A percentile compares a stretch with the other conserved stretches of the same genome.
These are phyloP conservation scores for Globisporangium viniferum DNA, from an alignment of 352 stramenopile genomes.

Conservation along the genomic window DNA sequence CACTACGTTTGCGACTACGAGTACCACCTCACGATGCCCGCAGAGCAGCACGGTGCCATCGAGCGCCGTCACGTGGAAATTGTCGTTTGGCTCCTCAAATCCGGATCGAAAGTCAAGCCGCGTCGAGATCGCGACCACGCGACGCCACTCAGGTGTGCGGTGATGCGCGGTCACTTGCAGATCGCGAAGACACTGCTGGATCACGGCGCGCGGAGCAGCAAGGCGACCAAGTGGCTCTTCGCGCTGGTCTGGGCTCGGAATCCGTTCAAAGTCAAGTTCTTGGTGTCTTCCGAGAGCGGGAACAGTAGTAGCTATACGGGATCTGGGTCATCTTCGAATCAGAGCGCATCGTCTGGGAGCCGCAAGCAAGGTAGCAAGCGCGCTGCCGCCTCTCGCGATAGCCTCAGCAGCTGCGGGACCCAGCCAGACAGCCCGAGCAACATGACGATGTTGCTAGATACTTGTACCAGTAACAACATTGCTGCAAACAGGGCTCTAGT, in stretches of 20 bases:
- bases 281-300: conserved; percentile 17
- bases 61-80: conserved; percentile 23
- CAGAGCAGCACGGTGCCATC: conserved; percentile 14
- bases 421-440: conserved; percentile 9
- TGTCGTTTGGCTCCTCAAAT: conserved; percentile 20
- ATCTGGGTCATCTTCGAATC: neutral
- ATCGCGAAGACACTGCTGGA: conserved; percentile 32
- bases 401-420: conserved; percentile 10
- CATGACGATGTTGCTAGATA: neutral
- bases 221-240: conserved; percentile 21
- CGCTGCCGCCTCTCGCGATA: neutral
- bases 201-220: conserved; percentile 22
- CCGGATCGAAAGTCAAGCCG: conserved; percentile 21
- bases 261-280: conserved; percentile 29
- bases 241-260: conserved; percentile 19
- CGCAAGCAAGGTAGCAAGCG: neutral
- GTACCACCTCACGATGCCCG: conserved; percentile 18
- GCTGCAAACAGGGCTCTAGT: neutral
- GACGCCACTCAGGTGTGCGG: conserved; percentile 31
- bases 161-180: conserved; percentile 26
- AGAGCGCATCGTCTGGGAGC: conserved; percentile 7
- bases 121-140: conserved; percentile 17
- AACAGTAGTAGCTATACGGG: neutral
- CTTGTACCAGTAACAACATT: neutral
- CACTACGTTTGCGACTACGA: conserved; percentile 34